These are phyloP conservation scores for Rauvolfia tetraphylla DNA, from an alignment of 257 asterid genomes.

Conservation along the genomic window DNA sequence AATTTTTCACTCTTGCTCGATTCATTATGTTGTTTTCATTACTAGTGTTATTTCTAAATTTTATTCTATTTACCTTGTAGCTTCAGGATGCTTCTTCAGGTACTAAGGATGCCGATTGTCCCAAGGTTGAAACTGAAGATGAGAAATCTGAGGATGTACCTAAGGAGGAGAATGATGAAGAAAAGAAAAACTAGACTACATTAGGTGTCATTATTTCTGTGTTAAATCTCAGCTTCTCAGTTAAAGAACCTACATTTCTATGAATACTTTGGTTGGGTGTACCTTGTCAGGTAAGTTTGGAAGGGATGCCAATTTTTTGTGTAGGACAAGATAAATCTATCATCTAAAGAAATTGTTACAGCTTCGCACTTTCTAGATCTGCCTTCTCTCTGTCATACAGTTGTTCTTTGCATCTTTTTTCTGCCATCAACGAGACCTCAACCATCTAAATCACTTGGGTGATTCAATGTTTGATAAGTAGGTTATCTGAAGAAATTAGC, in stretches of 20 bases:
- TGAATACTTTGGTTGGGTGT: neutral
- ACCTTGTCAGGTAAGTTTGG: neutral
- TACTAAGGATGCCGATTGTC: constrained; percentile 29
- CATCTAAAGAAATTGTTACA: neutral
- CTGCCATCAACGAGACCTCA: neutral
- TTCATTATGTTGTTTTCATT: neutral
- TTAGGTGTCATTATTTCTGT: neutral
- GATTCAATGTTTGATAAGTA: neutral
- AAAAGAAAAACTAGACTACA: constrained; percentile 21
- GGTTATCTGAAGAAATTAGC: neutral
- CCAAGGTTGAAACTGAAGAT: constrained; percentile 32
- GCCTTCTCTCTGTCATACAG: constrained; percentile 7
- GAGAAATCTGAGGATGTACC: constrained; percentile 29
- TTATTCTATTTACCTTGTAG: constrained; percentile 31
- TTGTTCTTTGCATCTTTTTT: neutral
- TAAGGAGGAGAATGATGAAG: constrained; percentile 32
- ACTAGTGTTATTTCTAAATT: constrained; percentile 12
- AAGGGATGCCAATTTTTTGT: neutral
- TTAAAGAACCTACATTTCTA: neutral
- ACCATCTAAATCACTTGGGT: neutral
- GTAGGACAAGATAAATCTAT: constrained; percentile 8
- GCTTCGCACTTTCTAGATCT: constrained; percentile 1
- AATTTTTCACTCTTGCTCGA: neutral
- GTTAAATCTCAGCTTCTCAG: neutral
- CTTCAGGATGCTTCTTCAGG: constrained; percentile 57